A percentile compares a stretch with the other conserved stretches of the same genome.
phyloP scores from a whole-genome alignment of 768 basidiomycete species.

The Tremella yokohamensis region DNA sequence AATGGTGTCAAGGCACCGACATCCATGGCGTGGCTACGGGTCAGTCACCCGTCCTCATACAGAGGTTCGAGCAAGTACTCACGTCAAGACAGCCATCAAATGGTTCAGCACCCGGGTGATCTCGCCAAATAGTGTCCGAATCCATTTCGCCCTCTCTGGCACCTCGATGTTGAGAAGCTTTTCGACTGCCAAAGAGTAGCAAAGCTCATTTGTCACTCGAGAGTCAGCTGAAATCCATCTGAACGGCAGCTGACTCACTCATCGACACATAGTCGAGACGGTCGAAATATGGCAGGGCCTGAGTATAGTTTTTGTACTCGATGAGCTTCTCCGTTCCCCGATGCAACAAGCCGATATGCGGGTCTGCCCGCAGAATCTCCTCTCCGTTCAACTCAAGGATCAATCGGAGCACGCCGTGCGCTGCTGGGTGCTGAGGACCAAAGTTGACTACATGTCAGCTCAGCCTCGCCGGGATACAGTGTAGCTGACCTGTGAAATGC shows the following conservation, averaged over 20 bases:
- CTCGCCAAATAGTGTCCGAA: constrained; percentile 93
- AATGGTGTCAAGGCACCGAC: constrained; percentile 97
- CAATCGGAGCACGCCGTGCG: constrained; percentile 95
- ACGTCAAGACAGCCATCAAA: constrained; percentile 90
- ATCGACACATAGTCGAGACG: constrained; percentile 98
- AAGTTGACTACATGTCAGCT: constrained; percentile 70
- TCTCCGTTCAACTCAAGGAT: constrained; percentile 98
- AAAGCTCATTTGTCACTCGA: constrained; percentile 96
- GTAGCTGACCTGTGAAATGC: constrained; percentile 80
- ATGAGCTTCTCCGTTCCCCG: constrained; percentile 98
- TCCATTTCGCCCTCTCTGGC: constrained; percentile 96
- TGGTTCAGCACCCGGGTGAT: constrained; percentile 95
- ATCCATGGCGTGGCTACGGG: constrained; percentile 53
- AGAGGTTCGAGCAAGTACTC: constrained; percentile 11
- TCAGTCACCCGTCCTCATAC: not conserved
- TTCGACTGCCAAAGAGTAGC: constrained; percentile 95
- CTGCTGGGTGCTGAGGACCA: constrained; percentile 97
- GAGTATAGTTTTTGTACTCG: constrained; percentile 96
- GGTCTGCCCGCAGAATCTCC: constrained; percentile 52
- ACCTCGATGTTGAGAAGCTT: constrained; percentile 96
- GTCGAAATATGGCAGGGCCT: constrained; percentile 97
- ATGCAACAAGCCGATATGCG: constrained; percentile 89
- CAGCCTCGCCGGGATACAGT: not conserved
- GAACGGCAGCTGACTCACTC: constrained; percentile 62
- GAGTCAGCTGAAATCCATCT: not conserved